A percentile compares a stretch with the other conserved stretches of the same genome.
phyloP scores from a whole-genome alignment of 1,284 basidiomycete genomes.

The Boletus mariae region DNA sequence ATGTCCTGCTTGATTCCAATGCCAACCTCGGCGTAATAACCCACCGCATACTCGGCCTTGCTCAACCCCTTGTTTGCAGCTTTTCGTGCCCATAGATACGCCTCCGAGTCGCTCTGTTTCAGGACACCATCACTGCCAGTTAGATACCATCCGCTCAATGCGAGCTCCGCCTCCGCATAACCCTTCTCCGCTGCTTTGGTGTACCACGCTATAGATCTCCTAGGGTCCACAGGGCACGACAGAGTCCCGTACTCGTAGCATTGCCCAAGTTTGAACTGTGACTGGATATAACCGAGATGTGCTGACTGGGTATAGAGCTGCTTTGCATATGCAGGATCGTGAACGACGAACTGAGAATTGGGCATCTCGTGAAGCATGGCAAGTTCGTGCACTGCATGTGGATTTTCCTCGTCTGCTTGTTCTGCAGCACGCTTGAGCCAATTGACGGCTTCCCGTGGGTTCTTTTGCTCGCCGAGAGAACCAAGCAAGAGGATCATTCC shows the following conservation, averaged over 20 bases:
- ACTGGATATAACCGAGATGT: constrained; percentile 90
- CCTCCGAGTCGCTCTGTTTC: constrained; percentile 96
- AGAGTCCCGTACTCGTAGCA: constrained; percentile 93
- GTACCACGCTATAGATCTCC: constrained; percentile 96
- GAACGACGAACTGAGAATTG: constrained; percentile 59
- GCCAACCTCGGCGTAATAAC: constrained; percentile 96
- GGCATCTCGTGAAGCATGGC: constrained; percentile 85
- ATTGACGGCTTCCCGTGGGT: constrained; percentile 87
- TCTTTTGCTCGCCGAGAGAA: constrained; percentile 78
- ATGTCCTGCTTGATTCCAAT: constrained; percentile 96
- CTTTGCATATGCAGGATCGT: constrained; percentile 80
- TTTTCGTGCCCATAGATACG: constrained; percentile 92
- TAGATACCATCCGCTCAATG: constrained; percentile 96
- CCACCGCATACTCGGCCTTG: constrained; percentile 95
- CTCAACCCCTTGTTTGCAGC: constrained; percentile 91
- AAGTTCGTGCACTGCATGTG: constrained; percentile 97
- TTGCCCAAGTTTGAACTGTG: constrained; percentile 93
- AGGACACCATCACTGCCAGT: constrained; percentile 93
- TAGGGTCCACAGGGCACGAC: constrained; percentile 89
- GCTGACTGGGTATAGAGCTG: constrained; percentile 90
- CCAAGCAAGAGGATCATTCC: constrained; percentile 94
- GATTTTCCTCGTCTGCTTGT: constrained; percentile 98
- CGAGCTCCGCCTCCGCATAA: constrained; percentile 91
- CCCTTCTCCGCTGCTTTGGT: constrained; percentile 97
- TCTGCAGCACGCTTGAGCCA: constrained; percentile 95